Conservation (phyloP, 73 alveolate species). For the Stentor roeselii region DNA sequence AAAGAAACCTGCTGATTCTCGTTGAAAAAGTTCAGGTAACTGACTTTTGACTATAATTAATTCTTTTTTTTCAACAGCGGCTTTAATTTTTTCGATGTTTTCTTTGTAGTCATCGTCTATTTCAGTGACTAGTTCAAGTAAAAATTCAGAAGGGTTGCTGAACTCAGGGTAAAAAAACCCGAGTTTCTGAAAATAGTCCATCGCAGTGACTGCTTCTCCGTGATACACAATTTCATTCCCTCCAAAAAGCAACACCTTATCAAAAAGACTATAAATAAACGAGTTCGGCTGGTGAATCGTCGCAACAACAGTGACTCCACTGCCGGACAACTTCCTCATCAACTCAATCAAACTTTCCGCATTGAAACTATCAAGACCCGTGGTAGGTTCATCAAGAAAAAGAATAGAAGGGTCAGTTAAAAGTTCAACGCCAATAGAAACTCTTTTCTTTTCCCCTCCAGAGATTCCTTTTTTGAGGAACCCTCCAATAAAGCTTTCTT, state of each 20-base stretch:
- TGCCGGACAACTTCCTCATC: not conserved
- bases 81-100: not conserved
- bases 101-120: not conserved
- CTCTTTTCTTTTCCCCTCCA: slow-evolving; percentile 23
- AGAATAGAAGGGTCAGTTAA: not conserved
- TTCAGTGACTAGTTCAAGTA: not conserved
- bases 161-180: not conserved
- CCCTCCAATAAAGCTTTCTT: not conserved
- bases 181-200: not conserved
- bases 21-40: not conserved
- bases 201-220: slow-evolving; percentile 13
- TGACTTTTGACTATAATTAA: not conserved
- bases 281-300: slow-evolving; percentile 30
- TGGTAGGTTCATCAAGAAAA: slow-evolving; percentile 32
- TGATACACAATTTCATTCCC: slow-evolving; percentile 2
- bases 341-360: not conserved
- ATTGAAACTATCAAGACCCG: slow-evolving; percentile 24
- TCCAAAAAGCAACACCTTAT: not conserved
- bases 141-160: slow-evolving; percentile 20
- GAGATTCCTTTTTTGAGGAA: not conserved
- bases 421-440: not conserved
- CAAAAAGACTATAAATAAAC: slow-evolving; percentile 17
- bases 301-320: slow-evolving; percentile 4
- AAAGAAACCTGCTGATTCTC: not conserved
- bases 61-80: not conserved